Percentiles rank a stretch among this genome's conserved stretches.
phyloP scores from a whole-genome alignment of 352 stramenopile species.

The Pythium apleroticum region DNA sequence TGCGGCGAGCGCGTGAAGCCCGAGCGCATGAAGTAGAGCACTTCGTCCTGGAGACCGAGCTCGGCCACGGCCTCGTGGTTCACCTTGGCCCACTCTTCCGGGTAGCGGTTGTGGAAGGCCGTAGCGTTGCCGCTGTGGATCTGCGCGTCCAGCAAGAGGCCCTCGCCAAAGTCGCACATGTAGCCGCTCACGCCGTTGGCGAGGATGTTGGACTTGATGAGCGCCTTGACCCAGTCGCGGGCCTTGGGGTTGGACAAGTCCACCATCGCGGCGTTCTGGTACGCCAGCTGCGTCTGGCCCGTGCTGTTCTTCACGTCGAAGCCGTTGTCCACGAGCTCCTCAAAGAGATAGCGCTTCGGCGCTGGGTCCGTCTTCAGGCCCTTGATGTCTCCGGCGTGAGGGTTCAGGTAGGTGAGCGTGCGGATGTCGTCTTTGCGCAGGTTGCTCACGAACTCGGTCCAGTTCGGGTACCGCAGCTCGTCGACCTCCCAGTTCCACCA shows the following conservation, averaged over 20 bases:
- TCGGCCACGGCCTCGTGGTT: slow-evolving; percentile 18
- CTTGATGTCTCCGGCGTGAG: slow-evolving; percentile 18
- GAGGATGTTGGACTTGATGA: slow-evolving; percentile 20
- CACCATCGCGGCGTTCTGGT: slow-evolving; percentile 20
- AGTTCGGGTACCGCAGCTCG: slow-evolving; percentile 15
- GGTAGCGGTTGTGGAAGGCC: slow-evolving; percentile 17
- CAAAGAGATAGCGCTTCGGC: slow-evolving; percentile 15
- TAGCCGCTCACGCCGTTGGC: slow-evolving; percentile 15
- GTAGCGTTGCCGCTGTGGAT: slow-evolving; percentile 11
- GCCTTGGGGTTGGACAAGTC: slow-evolving; percentile 18
- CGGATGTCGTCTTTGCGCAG: slow-evolving; percentile 11
- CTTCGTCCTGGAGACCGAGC: slow-evolving; percentile 18
- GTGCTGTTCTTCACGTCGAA: slow-evolving; percentile 12
- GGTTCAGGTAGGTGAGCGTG: slow-evolving; percentile 17
- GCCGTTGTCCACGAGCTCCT: slow-evolving; percentile 14
- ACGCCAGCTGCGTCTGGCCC: slow-evolving; percentile 11
- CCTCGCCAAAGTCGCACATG: slow-evolving; percentile 22
- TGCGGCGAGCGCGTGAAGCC: slow-evolving; percentile 19
- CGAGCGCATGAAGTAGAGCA: slow-evolving; percentile 19
- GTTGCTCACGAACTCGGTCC: slow-evolving; percentile 15
- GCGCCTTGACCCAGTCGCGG: slow-evolving; percentile 19
- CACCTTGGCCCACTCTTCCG: slow-evolving; percentile 20
- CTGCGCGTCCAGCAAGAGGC: slow-evolving; percentile 1
- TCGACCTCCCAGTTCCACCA: slow-evolving; percentile 23
- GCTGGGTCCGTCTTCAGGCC: slow-evolving; percentile 14